Evolutionary conservation across 2,329 filamentous ascomycete species (phyloP), one percentile per base, ranked within the genome.

Genomic region (Alternaria hordeiaustralica): DNA sequence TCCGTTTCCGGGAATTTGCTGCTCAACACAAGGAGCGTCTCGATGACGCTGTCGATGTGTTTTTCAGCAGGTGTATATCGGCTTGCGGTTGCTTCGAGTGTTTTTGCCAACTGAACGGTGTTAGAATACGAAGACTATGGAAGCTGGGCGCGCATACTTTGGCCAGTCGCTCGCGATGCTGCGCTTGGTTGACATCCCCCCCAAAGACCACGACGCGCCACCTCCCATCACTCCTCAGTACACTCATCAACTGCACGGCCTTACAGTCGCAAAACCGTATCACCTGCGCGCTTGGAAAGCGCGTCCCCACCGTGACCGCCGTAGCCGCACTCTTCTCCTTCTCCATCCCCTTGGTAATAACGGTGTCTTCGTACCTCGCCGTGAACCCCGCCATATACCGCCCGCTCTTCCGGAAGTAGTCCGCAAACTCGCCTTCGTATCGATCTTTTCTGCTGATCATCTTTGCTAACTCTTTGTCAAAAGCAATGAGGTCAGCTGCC

Each of bases 381-480:
- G 84, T 87, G 61, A 89, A 80, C 0, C 89, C 89, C 2, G 89
- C 88, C 0, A 85, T 90, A 68, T 88, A 90, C 58, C 84, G 79
- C 0, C 85, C 87, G 2, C 87, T 83, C 72, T 86, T 83, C 47
- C 87, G 79, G 59, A 90, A 89, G n/a, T 85, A 83, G 47, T 87
- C 81, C 7, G 83, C 82, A 67, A 90, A 88, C 36, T 86, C 80
- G 3, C 84, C 82, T 0, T 8, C 84, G 3, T 81, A 80, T 13
- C 82, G 76, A 11, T 83, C 75, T 28, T 82, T 81, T 0, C 83
- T 80, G 2, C 82, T 85, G 70, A 89, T 89, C 26, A 87, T 75
- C 65, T 83, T 83, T 0, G 85, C 82, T 2, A 74, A 86, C 55
- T 83, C 80, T 1, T 84, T 83, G 67, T 90, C 88, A 61, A 90